Base-by-base conservation (phyloP, 805 yeast genomes). In the Grigorovia jiainica region DNA sequence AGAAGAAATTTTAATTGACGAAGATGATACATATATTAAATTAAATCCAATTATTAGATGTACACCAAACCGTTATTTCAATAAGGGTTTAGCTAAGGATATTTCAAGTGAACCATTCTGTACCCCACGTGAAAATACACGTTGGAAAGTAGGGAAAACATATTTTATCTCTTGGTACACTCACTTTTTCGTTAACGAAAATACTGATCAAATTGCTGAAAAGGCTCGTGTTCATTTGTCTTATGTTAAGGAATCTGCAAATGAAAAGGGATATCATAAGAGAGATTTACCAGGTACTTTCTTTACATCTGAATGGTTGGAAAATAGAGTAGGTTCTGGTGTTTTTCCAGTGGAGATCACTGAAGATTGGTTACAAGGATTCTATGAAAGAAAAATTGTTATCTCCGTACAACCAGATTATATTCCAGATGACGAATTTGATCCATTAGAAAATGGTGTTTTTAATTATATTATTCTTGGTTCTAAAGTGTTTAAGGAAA, bases 91-190 rank as follows among this genome's bases (percentile, higher is more conserved):
- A 30, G 79, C 78, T 24, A 76, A 77, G 50, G 62, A 66, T 41
- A 58, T 63, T 15, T 52, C 65, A 1, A 74, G 87, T 32, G 92
- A 69, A 40, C 96, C 96, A n/a, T 84, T 86, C 61, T 87, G 96
- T 61, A 74, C 84, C 17, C 96, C 95, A 10, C 68, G 66, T 27
- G 89, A 82, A 52, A 72, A 77, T 44, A 52, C 70, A 10, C 69
- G 65, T 32, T 67, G 83, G 63, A 71, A 73, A 48, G 60, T 73
- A 44, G 95, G 73, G 25, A 63, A 71, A 42, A 75, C 84, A 0
- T 82, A 84, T 52, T 87, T 87, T 54, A 61, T 84, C 40, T 79
- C 90, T 8, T 87, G 96, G 96, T 87, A 68, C 62, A 71, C 90
- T 2, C 69, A 72, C 38, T 80, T 66, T 57, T 87, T 85, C 53